Percentiles rank a stretch among this genome's conserved stretches.
phyloP scores from a whole-genome alignment of 495 filamentous ascomycete species.

The Aspergillus avenaceus region DNA sequence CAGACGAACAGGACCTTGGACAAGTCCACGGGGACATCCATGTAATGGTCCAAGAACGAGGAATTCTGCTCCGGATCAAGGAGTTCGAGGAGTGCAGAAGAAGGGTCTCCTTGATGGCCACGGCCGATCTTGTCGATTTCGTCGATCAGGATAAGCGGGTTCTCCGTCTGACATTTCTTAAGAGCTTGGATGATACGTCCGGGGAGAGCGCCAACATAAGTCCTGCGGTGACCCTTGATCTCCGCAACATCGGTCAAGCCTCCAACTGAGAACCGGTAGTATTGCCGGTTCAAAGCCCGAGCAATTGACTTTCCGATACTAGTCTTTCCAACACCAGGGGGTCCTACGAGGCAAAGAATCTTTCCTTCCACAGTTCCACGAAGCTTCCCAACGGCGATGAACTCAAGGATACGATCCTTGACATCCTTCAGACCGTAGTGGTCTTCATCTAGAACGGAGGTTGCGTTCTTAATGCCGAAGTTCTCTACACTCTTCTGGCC shows the following conservation, averaged over 20 bases:
- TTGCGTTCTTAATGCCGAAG: slow-evolving; percentile 88
- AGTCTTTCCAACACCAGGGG: slow-evolving; percentile 95
- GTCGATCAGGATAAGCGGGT: slow-evolving; percentile 94
- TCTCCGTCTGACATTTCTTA: slow-evolving; percentile 99
- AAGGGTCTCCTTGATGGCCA: slow-evolving; percentile 93
- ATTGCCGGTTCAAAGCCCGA: slow-evolving; percentile 87
- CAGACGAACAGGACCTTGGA: slow-evolving; percentile 99
- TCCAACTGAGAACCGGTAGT: slow-evolving; percentile 97
- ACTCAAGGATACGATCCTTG: slow-evolving; percentile 97
- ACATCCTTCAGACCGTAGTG: slow-evolving; percentile 98
- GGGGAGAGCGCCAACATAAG: slow-evolving; percentile 94
- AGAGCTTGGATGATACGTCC: slow-evolving; percentile 96
- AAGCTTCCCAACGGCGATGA: slow-evolving; percentile 97
- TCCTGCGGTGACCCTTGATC: slow-evolving; percentile 96
- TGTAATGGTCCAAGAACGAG: slow-evolving; percentile 97
- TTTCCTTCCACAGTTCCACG: slow-evolving; percentile 98
- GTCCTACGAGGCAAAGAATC: slow-evolving; percentile 96
- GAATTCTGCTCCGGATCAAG: slow-evolving; percentile 97
- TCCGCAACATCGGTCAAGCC: slow-evolving; percentile 98
- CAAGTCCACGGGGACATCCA: slow-evolving; percentile 97
- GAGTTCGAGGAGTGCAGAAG: slow-evolving; percentile 89
- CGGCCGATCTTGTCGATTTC: slow-evolving; percentile 97
- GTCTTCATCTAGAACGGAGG: slow-evolving; percentile 89
- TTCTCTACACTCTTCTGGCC: slow-evolving; percentile 94
- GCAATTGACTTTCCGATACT: slow-evolving; percentile 98